Base-by-base conservation (phyloP, 1,284 basidiomycete species). In the Takashimella koratensis region DNA sequence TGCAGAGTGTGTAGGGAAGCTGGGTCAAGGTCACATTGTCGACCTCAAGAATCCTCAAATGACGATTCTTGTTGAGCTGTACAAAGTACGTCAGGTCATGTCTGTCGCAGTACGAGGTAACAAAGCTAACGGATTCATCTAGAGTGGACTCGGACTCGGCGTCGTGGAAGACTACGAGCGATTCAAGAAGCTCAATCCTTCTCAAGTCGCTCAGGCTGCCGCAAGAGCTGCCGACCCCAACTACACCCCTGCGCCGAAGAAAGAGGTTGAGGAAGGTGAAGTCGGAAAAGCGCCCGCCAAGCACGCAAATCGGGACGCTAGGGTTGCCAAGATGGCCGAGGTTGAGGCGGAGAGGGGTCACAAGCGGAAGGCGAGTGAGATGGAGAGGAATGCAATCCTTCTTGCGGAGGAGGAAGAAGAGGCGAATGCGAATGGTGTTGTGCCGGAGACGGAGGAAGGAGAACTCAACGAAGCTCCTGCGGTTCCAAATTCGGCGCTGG, bases 361-460 rank as follows among this genome's bases (percentile, higher is more conserved):
- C 11, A 56, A 59, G 41, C 36, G 54, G 13, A 54, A 55, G 44
- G 57, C 48, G 16, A 50, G 49, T 6, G 43, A 45, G 24, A 46
- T 25, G 5, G 52, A 40, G 30, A 36, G 49, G 45, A 45, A 42
- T 19, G 43, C 41, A 19, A 23, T 50, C 16, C 40, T 45, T 19
- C 20, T 25, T 21, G 4, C 10, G 40, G 25, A 13, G 13, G 54
- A 56, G 11, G 46, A 56, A 22, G 43, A 42, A 24, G 56, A 54
- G 27, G 25, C 30, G 30, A 36, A 36, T 36, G 30, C 16, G 30
- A 36, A 22, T 13, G 57, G 53, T 1, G 27, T 52, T 13, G 53
- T 51, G 25, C 80, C 81, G 13, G 79, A 76, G 5, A 83, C 84
- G 73, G 43, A 12, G 25, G 51, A 83, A 86, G 21, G 84, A 81